Evolutionary conservation across 352 stramenopile genomes (phyloP).

Genomic region (Sclerospora graminicola): DNA sequence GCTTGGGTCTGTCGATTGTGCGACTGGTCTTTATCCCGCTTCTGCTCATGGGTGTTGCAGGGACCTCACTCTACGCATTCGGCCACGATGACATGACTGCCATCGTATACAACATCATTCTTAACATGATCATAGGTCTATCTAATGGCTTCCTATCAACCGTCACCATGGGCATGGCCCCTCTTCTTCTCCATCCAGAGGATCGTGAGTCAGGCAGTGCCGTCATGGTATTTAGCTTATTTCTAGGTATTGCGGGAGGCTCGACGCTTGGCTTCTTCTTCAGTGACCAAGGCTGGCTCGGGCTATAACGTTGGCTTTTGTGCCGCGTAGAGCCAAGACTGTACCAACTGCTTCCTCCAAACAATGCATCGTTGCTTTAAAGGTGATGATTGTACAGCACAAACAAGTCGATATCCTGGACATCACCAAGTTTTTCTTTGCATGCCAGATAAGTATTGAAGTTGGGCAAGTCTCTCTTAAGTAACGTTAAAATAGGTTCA

Average conservation of each 20-base stretch:
- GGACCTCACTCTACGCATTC: constrained; percentile 44
- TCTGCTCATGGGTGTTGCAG: constrained; percentile 37
- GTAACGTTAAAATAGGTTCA: too few species aligned
- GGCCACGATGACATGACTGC: constrained; percentile 16
- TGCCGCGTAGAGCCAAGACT: neutral
- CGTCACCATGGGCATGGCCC: constrained; percentile 45
- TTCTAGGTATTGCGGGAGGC: constrained; percentile 33
- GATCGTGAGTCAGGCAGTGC: constrained; percentile 41
- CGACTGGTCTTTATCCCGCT: constrained; percentile 43
- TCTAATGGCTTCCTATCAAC: constrained; percentile 40
- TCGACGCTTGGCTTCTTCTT: constrained; percentile 40
- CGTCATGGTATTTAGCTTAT: constrained; percentile 45
- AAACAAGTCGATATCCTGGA: too few species aligned
- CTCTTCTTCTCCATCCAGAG: constrained; percentile 33
- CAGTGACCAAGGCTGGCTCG: constrained; percentile 30
- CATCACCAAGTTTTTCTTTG: too few species aligned
- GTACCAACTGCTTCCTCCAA: too few species aligned
- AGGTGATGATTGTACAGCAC: too few species aligned
- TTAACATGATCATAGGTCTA: constrained; percentile 40
- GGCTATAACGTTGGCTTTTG: constrained; percentile 11
- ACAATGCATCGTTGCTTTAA: too few species aligned
- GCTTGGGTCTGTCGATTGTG: constrained; percentile 22
- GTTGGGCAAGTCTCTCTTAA: too few species aligned
- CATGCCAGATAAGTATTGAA: too few species aligned
- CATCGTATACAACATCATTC: constrained; percentile 28